These are phyloP conservation scores for Saccharomyces paradoxus DNA, from an alignment of 805 yeast species.

Conservation along the genomic window DNA sequence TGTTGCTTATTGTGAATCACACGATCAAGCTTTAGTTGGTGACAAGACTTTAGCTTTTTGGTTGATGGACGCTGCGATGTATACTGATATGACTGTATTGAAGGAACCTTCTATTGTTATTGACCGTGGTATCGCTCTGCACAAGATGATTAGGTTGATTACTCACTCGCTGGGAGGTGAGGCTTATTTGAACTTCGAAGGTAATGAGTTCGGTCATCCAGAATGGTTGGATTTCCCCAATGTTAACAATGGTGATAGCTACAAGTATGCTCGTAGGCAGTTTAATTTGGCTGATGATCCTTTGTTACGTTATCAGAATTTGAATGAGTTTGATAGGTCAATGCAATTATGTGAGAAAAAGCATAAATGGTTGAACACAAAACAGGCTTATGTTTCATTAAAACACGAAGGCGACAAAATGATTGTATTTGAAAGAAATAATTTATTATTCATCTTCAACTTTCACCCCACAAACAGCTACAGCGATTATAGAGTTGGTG, in stretches of 20 bases:
- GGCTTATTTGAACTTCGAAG: slow-evolving; percentile 92
- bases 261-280: slow-evolving; percentile 92
- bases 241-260: slow-evolving; percentile 76
- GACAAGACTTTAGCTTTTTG: slow-evolving; percentile 95
- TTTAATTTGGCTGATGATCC: slow-evolving; percentile 80
- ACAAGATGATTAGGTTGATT: slow-evolving; percentile 79
- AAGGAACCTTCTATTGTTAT: slow-evolving; percentile 66
- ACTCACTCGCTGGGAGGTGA: slow-evolving; percentile 95
- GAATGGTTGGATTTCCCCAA: slow-evolving; percentile 98
- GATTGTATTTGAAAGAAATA: slow-evolving; percentile 80
- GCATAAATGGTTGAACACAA: slow-evolving; percentile 63
- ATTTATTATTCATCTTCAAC: slow-evolving; percentile 77
- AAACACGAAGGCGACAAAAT: slow-evolving; percentile 87
- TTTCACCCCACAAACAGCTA: slow-evolving; percentile 81
- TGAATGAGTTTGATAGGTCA: slow-evolving; percentile 76
- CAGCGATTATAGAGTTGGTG: slow-evolving; percentile 86
- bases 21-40: slow-evolving; percentile 96
- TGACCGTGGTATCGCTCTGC: slow-evolving; percentile 85
- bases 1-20: slow-evolving; percentile 88
- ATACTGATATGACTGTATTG: slow-evolving; percentile 82
- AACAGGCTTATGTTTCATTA: slow-evolving; percentile 77
- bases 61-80: slow-evolving; percentile 98
- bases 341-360: slow-evolving; percentile 70
- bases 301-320: slow-evolving; percentile 65
- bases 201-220: slow-evolving; percentile 97